Base-by-base conservation (phyloP, 2,329 filamentous ascomycete species). In the Epichloe amarillans region DNA sequence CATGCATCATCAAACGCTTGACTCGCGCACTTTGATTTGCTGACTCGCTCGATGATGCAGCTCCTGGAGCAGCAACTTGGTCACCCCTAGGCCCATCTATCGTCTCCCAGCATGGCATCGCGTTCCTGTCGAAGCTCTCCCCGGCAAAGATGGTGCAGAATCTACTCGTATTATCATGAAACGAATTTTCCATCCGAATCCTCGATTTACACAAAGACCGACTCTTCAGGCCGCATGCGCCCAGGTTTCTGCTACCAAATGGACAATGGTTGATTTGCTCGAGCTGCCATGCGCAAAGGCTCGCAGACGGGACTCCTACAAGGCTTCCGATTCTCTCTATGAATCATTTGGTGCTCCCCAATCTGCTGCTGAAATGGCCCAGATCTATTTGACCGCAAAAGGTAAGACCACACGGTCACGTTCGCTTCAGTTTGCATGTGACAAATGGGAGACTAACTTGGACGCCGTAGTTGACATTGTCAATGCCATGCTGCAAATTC, bases 51-150 rank as follows among this genome's bases (percentile, higher is more conserved):
- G 8, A 33, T 6, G 8, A 33, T 11, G 2, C 15, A 65, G 62
- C 30, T 56, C 48, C 41, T 64, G 63, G 56, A 54, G 42, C 10
- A 54, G 55, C 7, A 42, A 46, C 26, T 48, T 64, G 15, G 48
- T 51, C 17, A 53, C 54, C 7, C 59, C 58, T 5, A 46, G 46
- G n/a, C 47, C 57, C 5, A 52, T 52, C 4, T 56, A 50, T 23
- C 59, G 59, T 39, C 56, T 52, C 19, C 63, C 61, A 30, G 64
- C 64, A 11, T 66, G 64, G 64, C 56, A 57, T 43, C 64, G 64
- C 37, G 55, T 66, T 56, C 51, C 61, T 47, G 44, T 57, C 51
- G 50, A 54, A 26, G 52, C 58, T n/a, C 58, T 60, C 42, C 37
- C 58, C 12, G 55, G 56, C n/a, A 58, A 57, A 38, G 26, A 49